These are phyloP conservation scores for Leccinellum luteum DNA, from an alignment of 768 basidiomycete species.

Conservation along the genomic window DNA sequence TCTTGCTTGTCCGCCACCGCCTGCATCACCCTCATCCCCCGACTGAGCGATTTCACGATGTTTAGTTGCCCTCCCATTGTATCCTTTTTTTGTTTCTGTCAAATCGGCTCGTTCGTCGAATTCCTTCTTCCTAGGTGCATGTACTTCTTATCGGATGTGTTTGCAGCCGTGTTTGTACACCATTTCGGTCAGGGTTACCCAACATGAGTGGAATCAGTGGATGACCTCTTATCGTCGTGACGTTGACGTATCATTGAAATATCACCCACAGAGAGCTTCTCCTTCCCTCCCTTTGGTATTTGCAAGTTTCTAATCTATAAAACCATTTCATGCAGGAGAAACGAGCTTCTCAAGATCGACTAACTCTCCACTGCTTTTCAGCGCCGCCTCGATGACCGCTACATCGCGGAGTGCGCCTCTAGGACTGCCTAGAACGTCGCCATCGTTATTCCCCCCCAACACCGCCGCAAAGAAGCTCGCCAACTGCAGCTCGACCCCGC, in stretches of 20 bases:
- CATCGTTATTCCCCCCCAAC: slow-evolving; percentile 36
- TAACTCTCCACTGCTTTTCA: slow-evolving; percentile 61
- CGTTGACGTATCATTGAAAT: neutral
- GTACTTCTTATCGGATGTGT: neutral
- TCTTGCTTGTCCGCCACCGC: neutral
- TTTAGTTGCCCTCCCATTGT: neutral
- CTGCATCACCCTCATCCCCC: neutral
- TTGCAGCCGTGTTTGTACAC: neutral
- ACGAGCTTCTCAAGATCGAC: slow-evolving; percentile 51
- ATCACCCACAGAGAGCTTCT: neutral
- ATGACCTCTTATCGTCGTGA: neutral
- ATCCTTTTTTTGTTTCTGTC: neutral
- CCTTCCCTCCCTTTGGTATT: neutral
- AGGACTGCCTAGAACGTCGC: slow-evolving; percentile 52
- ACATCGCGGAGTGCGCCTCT: slow-evolving; percentile 67
- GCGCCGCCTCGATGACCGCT: slow-evolving; percentile 73
- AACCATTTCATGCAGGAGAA: neutral
- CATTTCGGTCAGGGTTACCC: neutral
- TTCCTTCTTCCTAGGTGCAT: neutral
- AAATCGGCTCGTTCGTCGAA: neutral
- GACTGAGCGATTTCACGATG: neutral
- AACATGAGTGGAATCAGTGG: neutral
- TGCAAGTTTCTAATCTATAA: neutral
- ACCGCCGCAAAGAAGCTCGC: slow-evolving; percentile 57
- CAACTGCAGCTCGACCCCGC: slow-evolving; percentile 58